Evolutionary conservation across 768 basidiomycete genomes (phyloP).

Genomic region (Boletus huronensis): DNA sequence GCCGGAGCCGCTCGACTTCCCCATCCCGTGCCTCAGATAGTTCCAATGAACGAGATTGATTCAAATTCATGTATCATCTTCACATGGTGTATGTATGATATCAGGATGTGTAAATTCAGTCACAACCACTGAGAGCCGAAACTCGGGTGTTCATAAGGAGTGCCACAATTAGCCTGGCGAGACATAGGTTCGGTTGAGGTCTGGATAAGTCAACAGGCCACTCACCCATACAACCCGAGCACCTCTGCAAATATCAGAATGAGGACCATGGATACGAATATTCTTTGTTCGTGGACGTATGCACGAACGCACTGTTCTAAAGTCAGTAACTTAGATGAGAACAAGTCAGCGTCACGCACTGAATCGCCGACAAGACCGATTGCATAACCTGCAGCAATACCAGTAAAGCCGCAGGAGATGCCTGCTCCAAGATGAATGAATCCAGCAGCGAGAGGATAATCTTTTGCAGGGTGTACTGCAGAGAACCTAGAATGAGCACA

Average conservation of each 20-base stretch:
- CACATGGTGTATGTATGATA: constrained; percentile 14
- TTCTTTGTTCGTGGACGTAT: constrained; percentile 84
- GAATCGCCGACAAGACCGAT: constrained; percentile 94
- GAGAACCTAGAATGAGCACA: constrained; percentile 15
- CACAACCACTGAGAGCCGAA: constrained; percentile 34
- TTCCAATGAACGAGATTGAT: constrained; percentile 14
- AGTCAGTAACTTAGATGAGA: constrained; percentile 5
- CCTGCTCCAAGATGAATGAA: constrained; percentile 93
- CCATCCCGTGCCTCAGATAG: constrained; percentile 16
- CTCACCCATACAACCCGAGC: constrained; percentile 81
- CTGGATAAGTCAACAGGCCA: constrained; percentile 2
- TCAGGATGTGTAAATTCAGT: constrained; percentile 9
- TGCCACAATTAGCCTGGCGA: constrained; percentile 72
- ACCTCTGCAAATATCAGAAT: constrained; percentile 94
- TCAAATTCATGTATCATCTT: constrained; percentile 8
- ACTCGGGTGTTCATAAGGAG: constrained; percentile 88
- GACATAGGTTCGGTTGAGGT: neutral
- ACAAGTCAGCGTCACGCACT: constrained; percentile 44
- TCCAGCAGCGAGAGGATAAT: constrained; percentile 82
- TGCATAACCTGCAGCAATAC: constrained; percentile 90
- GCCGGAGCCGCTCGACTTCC: constrained; percentile 23
- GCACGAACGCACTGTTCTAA: constrained; percentile 75
- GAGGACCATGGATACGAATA: constrained; percentile 95
- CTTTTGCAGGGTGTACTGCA: constrained; percentile 56
- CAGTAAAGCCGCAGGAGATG: constrained; percentile 86